Percentiles rank a stretch among this genome's conserved stretches.
These are phyloP conservation scores for Daldinia childiae DNA, from an alignment of 495 filamentous ascomycete genomes.

Conservation along the genomic window DNA sequence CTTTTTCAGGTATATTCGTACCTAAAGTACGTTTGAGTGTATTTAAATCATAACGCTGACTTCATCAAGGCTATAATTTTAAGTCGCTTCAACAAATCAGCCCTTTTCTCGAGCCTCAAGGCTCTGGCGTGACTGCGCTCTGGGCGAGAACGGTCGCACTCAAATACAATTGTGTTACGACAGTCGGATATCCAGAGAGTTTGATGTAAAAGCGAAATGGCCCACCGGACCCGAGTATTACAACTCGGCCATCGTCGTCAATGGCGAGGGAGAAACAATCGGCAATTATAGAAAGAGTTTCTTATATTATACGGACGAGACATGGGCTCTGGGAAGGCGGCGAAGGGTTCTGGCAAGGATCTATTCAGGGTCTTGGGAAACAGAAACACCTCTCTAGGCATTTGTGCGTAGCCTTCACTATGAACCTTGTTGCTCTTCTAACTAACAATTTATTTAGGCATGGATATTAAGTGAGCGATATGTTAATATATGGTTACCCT, in stretches of 20 bases:
- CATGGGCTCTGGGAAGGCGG: conserved; percentile 83
- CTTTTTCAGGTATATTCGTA: conserved; percentile 76
- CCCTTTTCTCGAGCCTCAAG: conserved; percentile 82
- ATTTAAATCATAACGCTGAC: conserved; percentile 21
- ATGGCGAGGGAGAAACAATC: conserved; percentile 72
- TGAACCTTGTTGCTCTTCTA: background rate
- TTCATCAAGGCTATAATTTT: conserved; percentile 84
- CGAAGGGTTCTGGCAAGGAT: conserved; percentile 66
- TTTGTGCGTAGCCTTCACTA: conserved; percentile 74
- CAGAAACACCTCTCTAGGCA: conserved; percentile 80
- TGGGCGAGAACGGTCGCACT: conserved; percentile 83
- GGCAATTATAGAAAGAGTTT: conserved; percentile 90
- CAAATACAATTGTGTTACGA: conserved; percentile 80
- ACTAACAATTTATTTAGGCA: conserved; percentile 52
- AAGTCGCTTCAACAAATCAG: conserved; percentile 77
- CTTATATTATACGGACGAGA: conserved; percentile 91
- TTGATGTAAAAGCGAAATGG: conserved; percentile 55
- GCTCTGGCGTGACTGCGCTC: conserved; percentile 73
- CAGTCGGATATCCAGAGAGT: conserved; percentile 87
- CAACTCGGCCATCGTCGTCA: conserved; percentile 87
- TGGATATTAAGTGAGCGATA: conserved; percentile 70
- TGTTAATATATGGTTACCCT: conserved; percentile 11
- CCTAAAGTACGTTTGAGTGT: background rate
- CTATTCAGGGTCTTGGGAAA: conserved; percentile 63
- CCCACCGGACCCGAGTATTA: conserved; percentile 66